phyloP scores from a whole-genome alignment of 805 yeast species.

The Maudiozyma bulderi region DNA sequence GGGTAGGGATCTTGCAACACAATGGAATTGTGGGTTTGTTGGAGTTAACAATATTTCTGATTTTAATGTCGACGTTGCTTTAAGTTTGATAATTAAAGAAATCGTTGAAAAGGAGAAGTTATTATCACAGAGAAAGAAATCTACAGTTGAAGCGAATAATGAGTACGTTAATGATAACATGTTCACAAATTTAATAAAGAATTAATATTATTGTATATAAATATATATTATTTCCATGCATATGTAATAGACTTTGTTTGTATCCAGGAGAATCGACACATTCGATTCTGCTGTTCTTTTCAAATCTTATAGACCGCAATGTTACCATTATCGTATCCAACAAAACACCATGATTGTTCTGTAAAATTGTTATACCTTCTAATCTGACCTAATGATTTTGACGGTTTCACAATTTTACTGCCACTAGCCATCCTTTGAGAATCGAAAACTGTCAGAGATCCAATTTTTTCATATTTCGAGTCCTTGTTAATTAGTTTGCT shows the following conservation, averaged over 20 bases:
- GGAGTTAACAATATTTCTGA: slow-evolving; percentile 47
- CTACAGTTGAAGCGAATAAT: neutral
- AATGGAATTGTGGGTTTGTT: slow-evolving; percentile 60
- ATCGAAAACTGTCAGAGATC: slow-evolving; percentile 4
- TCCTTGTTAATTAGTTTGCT: neutral
- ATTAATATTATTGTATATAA: neutral
- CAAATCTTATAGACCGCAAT: slow-evolving; percentile 12
- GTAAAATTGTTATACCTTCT: slow-evolving; percentile 13
- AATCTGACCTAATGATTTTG: slow-evolving; percentile 7
- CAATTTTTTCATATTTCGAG: slow-evolving; percentile 2
- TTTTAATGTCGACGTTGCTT: slow-evolving; percentile 44
- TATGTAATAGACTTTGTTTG: neutral
- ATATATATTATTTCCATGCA: neutral
- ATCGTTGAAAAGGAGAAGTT: slow-evolving; percentile 38
- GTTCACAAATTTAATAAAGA: slow-evolving; percentile 6
- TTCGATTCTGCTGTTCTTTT: neutral
- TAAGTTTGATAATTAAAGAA: slow-evolving; percentile 52
- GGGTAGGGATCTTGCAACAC: slow-evolving; percentile 47
- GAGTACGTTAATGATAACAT: slow-evolving; percentile 1
- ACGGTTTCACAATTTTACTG: neutral
- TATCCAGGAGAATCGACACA: neutral
- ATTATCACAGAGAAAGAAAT: slow-evolving; percentile 2
- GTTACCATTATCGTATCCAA: slow-evolving; percentile 27
- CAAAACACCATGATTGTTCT: slow-evolving; percentile 19
- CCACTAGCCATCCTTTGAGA: neutral